Conservation (phyloP, 441 rosid species). For the Erodium trifolium region DNA sequence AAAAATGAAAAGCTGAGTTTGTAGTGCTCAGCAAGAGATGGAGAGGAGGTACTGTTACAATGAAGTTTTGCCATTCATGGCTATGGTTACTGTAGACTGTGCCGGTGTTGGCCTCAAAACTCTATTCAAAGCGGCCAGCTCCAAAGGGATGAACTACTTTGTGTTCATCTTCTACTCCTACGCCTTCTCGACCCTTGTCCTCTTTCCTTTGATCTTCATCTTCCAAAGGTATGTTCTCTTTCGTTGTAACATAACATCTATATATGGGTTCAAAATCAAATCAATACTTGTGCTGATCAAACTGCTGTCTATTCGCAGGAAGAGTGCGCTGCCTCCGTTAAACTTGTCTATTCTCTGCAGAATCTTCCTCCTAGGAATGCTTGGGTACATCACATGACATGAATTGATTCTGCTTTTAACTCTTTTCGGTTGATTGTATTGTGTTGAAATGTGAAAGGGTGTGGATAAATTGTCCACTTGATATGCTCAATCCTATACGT, state of each 20-base stretch:
- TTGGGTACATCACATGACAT: conserved; percentile 18
- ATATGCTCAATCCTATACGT: too few species aligned
- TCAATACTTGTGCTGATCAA: neutral
- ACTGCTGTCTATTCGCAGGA: conserved; percentile 10
- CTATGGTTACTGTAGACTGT: neutral
- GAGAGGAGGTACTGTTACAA: neutral
- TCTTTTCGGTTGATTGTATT: too few species aligned
- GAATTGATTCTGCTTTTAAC: too few species aligned
- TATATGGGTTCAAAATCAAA: too few species aligned
- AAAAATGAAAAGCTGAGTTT: too few species aligned
- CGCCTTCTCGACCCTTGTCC: conserved; percentile 28
- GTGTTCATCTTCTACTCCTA: conserved; percentile 34
- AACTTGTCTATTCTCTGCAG: conserved; percentile 12
- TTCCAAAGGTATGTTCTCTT: conserved; percentile 27
- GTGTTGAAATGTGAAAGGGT: too few species aligned
- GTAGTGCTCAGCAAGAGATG: neutral
- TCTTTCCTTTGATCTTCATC: conserved; percentile 26
- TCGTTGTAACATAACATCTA: too few species aligned
- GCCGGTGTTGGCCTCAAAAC: neutral
- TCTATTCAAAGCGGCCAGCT: conserved; percentile 32
- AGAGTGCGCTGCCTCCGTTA: conserved; percentile 20
- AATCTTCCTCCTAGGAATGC: conserved; percentile 17
- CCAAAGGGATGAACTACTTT: conserved; percentile 30
- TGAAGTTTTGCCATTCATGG: neutral
- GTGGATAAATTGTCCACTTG: too few species aligned